These are phyloP conservation scores for Apiotrichum gamsii DNA, from an alignment of 1,284 basidiomycete species.

Conservation along the genomic window DNA sequence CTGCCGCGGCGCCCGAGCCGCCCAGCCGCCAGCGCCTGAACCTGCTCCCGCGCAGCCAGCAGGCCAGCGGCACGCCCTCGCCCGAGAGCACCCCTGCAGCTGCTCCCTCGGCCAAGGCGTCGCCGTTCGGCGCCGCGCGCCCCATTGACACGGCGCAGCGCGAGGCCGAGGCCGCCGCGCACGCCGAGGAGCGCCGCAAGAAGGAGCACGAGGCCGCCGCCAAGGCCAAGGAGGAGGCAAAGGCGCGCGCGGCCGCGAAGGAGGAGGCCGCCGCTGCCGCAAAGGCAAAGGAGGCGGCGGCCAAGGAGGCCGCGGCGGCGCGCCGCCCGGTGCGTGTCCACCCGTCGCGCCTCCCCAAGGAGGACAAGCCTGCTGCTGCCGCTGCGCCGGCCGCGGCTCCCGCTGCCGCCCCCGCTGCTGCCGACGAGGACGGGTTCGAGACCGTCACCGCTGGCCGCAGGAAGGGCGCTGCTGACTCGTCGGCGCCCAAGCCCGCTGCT, in stretches of 20 bases:
- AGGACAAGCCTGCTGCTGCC: no score
- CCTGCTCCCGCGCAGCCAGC: constrained; percentile 60
- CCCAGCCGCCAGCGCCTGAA: constrained; percentile 70
- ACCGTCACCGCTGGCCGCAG: constrained; percentile 10
- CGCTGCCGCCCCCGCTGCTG: constrained; percentile 2
- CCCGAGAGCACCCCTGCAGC: constrained; percentile 52
- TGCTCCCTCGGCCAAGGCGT: constrained; percentile 47
- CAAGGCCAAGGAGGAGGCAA: constrained; percentile 38
- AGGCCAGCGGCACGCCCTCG: constrained; percentile 53
- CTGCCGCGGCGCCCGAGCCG: constrained; percentile 72
- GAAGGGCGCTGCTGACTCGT: constrained; percentile 22
- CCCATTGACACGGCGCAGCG: constrained; percentile 75
- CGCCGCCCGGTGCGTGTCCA: constrained; percentile 20
- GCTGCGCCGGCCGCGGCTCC: constrained; percentile 3
- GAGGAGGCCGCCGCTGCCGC: constrained; percentile 22
- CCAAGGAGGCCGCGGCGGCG: constrained; percentile 7
- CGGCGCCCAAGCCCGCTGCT: constrained; percentile 16
- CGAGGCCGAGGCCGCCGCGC: constrained; percentile 55
- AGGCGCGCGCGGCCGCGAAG: constrained; percentile 30
- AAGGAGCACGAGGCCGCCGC: constrained; percentile 22
- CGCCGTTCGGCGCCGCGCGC: constrained; percentile 85
- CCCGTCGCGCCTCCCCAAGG: constrained; percentile 19
- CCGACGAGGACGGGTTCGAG: constrained; percentile 37
- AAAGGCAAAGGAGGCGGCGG: constrained; percentile 10
- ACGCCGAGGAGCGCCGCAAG: constrained; percentile 33